Evolutionary conservation across 2,329 filamentous ascomycete genomes (phyloP).

Genomic region (Aulographum hederae): DNA sequence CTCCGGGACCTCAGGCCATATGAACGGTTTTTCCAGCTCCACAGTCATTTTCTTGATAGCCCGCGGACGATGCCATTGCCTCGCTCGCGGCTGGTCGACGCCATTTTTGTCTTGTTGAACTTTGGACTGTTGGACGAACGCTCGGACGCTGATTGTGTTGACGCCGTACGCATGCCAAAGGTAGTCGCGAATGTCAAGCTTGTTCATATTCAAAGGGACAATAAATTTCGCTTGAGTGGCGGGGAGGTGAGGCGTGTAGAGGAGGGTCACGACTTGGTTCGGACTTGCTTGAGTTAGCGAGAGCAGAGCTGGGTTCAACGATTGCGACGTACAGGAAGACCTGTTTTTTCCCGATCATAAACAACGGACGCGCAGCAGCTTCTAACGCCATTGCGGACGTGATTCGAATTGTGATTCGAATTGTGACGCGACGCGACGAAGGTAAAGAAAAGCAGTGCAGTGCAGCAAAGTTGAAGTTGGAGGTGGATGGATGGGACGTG

Average conservation of each 20-base stretch:
- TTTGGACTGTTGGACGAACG: slow-evolving; percentile 56
- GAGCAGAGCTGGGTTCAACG: no score
- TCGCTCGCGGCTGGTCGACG: slow-evolving; percentile 21
- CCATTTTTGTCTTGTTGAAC: slow-evolving; percentile 32
- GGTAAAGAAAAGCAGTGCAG: no score
- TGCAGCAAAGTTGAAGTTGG: no score
- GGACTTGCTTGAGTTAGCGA: no score
- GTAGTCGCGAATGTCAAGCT: slow-evolving; percentile 92
- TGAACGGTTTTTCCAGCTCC: slow-evolving; percentile 72
- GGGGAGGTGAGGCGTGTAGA: slow-evolving; percentile 53
- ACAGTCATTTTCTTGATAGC: slow-evolving; percentile 87
- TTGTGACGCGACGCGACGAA: no score
- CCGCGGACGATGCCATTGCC: slow-evolving; percentile 50
- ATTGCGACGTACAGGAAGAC: no score
- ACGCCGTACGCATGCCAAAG: slow-evolving; percentile 74
- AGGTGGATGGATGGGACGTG: no score
- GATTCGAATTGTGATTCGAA: no score
- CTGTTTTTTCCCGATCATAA: no score
- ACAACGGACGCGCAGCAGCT: no score
- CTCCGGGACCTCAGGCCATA: slow-evolving; percentile 58
- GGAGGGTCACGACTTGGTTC: slow-evolving; percentile 57
- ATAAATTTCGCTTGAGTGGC: slow-evolving; percentile 75
- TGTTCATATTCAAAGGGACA: slow-evolving; percentile 83
- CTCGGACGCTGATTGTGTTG: slow-evolving; percentile 53
- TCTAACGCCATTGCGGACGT: no score